Percentiles rank a stretch among this genome's conserved stretches.
Conservation (phyloP, 768 basidiomycete genomes). For the Hirschioporus abietinus region DNA sequence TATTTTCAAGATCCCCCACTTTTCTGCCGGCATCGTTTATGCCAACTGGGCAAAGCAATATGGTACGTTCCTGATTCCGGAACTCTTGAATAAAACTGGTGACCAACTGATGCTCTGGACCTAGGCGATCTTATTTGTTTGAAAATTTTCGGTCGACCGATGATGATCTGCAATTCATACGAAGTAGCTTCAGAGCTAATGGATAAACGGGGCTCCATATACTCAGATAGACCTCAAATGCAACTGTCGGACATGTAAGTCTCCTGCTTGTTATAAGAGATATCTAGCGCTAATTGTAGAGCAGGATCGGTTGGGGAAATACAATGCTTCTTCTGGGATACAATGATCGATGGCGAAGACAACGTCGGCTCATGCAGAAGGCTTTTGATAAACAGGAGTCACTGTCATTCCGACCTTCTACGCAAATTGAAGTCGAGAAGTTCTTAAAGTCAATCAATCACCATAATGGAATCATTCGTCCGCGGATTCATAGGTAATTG, state of each 20-base stretch:
- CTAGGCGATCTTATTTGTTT: conserved; percentile 29
- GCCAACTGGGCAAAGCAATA: conserved; percentile 47
- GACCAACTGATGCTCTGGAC: neutral
- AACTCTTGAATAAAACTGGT: neutral
- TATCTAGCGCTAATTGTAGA: neutral
- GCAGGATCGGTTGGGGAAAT: neutral
- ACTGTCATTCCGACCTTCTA: conserved; percentile 17
- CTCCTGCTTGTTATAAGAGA: no score
- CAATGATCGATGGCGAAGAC: conserved; percentile 30
- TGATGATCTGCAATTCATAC: conserved; percentile 27
- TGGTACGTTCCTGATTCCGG: conserved; percentile 25
- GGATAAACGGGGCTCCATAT: conserved; percentile 26
- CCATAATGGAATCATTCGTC: conserved; percentile 9
- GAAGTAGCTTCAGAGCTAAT: conserved; percentile 27
- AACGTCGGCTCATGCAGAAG: conserved; percentile 21
- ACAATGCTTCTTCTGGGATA: conserved; percentile 15
- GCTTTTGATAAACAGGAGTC: neutral
- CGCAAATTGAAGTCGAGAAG: neutral
- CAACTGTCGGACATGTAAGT: conserved; percentile 13
- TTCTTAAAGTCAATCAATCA: neutral
- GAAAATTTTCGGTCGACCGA: conserved; percentile 22
- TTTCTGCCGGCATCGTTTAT: conserved; percentile 47
- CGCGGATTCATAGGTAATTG: conserved; percentile 14
- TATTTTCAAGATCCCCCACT: conserved; percentile 45
- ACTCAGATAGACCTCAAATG: conserved; percentile 24